phyloP scores from a whole-genome alignment of 78 protist species.

The Chrysochromulina tobinii region DNA sequence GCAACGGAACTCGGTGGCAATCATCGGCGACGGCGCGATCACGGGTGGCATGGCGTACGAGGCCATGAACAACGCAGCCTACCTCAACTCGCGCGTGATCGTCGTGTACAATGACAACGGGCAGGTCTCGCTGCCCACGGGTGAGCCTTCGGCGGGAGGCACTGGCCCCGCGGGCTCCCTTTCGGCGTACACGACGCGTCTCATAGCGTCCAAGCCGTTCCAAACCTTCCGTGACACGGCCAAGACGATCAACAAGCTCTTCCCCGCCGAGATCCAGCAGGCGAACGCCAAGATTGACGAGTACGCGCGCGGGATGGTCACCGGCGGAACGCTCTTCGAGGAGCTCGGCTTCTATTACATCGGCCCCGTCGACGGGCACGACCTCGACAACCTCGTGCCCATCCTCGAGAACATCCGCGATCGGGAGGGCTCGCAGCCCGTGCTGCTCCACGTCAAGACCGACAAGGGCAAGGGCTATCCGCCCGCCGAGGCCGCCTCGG shows the following conservation, averaged over 20 bases:
- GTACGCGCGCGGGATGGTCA: constrained; percentile 8
- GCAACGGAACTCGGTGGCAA: constrained; percentile 27
- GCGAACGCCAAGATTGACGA: constrained; percentile 30
- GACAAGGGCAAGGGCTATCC: constrained; percentile 34
- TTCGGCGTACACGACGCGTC: neutral
- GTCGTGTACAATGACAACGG: constrained; percentile 40
- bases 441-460: constrained; percentile 40
- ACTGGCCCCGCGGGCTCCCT: constrained; percentile 23
- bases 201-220: constrained; percentile 4
- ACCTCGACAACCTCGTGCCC: constrained; percentile 43
- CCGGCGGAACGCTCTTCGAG: constrained; percentile 18
- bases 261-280: constrained; percentile 12
- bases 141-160: constrained; percentile 9
- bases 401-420: constrained; percentile 36
- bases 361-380: constrained; percentile 50
- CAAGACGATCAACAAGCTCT: neutral
- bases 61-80: constrained; percentile 33
- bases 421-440: neutral
- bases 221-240: constrained; percentile 1
- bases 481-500: constrained; percentile 33
- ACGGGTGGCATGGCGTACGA: constrained; percentile 40
- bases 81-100: constrained; percentile 9
- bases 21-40: constrained; percentile 47
- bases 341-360: constrained; percentile 44
- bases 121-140: constrained; percentile 22